phyloP scores from a whole-genome alignment of 2,329 filamentous ascomycete genomes.

The Camillea tinctor region DNA sequence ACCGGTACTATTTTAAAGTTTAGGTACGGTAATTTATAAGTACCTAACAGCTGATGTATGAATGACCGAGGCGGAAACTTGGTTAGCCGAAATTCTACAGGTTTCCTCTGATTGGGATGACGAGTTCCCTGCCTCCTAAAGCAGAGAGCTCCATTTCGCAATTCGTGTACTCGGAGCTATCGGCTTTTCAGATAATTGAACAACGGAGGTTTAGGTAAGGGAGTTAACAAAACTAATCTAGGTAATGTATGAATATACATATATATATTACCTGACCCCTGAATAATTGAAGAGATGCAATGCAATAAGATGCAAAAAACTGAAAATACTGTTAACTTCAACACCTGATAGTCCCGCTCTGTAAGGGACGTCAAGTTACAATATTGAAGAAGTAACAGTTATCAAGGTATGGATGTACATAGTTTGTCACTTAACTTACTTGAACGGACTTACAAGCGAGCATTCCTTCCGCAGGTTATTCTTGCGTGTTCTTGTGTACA shows the following conservation, averaged over 20 bases:
- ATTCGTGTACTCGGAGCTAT: background rate
- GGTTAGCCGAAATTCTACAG: background rate
- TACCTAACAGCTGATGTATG: too few relatives aligned
- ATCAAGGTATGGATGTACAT: too few relatives aligned
- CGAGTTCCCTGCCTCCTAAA: background rate
- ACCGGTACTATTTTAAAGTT: too few relatives aligned
- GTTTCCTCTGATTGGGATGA: background rate
- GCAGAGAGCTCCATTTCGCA: background rate
- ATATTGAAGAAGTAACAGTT: background rate
- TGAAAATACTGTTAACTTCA: too few relatives aligned
- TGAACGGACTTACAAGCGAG: background rate
- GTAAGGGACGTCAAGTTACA: background rate
- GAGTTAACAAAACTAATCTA: background rate
- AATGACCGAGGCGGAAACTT: background rate
- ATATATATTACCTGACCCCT: background rate
- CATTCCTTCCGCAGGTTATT: background rate
- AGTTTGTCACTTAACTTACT: background rate
- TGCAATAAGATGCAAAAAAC: too few relatives aligned
- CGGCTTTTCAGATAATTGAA: background rate
- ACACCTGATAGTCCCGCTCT: background rate
- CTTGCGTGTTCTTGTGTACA: too few relatives aligned
- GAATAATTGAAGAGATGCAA: too few relatives aligned
- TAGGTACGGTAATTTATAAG: too few relatives aligned
- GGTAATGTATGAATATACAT: background rate
- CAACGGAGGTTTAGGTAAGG: background rate